These are phyloP conservation scores for Phytopythium montanum DNA, from an alignment of 352 stramenopile genomes.

Conservation along the genomic window DNA sequence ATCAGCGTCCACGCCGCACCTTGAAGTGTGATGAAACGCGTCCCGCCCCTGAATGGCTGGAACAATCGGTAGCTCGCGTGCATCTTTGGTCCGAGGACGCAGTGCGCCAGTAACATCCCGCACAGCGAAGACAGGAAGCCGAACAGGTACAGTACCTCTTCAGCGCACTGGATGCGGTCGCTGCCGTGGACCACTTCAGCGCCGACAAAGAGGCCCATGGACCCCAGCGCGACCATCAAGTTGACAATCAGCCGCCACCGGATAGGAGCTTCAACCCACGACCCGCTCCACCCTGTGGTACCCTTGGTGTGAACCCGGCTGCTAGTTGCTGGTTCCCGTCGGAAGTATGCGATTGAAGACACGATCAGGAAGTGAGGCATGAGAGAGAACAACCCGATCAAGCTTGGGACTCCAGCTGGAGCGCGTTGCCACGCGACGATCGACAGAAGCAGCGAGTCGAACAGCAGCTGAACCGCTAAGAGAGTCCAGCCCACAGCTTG, in stretches of 20 bases:
- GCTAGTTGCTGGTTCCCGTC: not conserved
- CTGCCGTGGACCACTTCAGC: slow-evolving; percentile 26
- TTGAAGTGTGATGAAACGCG: slow-evolving; percentile 48
- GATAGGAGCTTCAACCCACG: slow-evolving; percentile 19
- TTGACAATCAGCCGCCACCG: slow-evolving; percentile 27
- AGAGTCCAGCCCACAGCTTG: slow-evolving; percentile 55
- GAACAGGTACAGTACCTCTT: slow-evolving; percentile 48
- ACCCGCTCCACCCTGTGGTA: slow-evolving; percentile 11
- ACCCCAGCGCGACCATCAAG: slow-evolving; percentile 22
- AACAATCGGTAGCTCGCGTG: slow-evolving; percentile 35
- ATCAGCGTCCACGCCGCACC: slow-evolving; percentile 49
- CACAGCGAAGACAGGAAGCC: slow-evolving; percentile 32
- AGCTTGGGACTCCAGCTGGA: slow-evolving; percentile 23
- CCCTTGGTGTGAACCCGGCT: not conserved
- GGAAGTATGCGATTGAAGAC: slow-evolving; percentile 36
- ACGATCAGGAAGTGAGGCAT: slow-evolving; percentile 33
- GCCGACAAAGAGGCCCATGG: slow-evolving; percentile 25
- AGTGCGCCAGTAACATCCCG: slow-evolving; percentile 34
- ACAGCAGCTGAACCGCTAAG: slow-evolving; percentile 42
- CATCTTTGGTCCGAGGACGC: slow-evolving; percentile 30
- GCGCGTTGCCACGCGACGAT: slow-evolving; percentile 17
- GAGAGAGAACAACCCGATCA: slow-evolving; percentile 28
- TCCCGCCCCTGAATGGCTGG: slow-evolving; percentile 44
- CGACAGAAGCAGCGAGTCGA: slow-evolving; percentile 40
- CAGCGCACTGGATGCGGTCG: slow-evolving; percentile 19